Evolutionary conservation across 2,329 filamentous ascomycete species (phyloP).

Genomic region (Diaporthe ampelina): DNA sequence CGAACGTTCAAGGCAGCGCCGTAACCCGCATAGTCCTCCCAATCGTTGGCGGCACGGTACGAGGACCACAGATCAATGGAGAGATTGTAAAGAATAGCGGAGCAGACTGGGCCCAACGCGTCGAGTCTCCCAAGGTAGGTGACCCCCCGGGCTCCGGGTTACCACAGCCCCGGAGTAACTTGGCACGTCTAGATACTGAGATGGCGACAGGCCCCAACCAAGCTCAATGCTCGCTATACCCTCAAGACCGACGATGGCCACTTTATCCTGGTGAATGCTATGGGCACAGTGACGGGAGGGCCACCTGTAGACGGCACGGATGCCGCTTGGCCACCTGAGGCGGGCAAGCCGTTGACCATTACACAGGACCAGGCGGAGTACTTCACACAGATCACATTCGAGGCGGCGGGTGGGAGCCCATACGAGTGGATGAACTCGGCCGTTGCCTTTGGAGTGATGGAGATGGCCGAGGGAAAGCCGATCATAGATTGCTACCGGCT

Average conservation of each 20-base stretch:
- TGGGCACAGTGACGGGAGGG: slow-evolving; percentile 31
- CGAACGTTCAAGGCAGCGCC: slow-evolving; percentile 40
- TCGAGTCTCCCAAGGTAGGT: slow-evolving; percentile 40
- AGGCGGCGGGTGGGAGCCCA: slow-evolving; percentile 42
- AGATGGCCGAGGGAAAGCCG: slow-evolving; percentile 43
- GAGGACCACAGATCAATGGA: slow-evolving; percentile 42
- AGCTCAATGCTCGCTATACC: slow-evolving; percentile 44
- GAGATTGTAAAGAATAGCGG: slow-evolving; percentile 45
- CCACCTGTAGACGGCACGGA: neutral
- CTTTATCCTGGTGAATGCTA: slow-evolving; percentile 43
- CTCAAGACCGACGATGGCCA: slow-evolving; percentile 44
- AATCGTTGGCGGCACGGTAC: slow-evolving; percentile 43
- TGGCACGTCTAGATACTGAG: neutral
- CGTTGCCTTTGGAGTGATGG: slow-evolving; percentile 44
- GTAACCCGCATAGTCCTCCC: slow-evolving; percentile 44
- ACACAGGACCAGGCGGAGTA: slow-evolving; percentile 45
- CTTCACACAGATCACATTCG: slow-evolving; percentile 45
- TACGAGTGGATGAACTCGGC: slow-evolving; percentile 45
- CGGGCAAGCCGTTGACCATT: slow-evolving; percentile 14
- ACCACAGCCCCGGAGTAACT: neutral
- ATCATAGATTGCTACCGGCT: slow-evolving; percentile 46
- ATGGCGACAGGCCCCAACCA: slow-evolving; percentile 33
- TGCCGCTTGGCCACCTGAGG: slow-evolving; percentile 1
- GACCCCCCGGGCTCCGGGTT: neutral
- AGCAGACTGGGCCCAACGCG: slow-evolving; percentile 44